Evolutionary conservation across 345 rosid genomes (phyloP), one percentile per base, ranked within the genome.

Genomic region (Dipteronia dyeriana): DNA sequence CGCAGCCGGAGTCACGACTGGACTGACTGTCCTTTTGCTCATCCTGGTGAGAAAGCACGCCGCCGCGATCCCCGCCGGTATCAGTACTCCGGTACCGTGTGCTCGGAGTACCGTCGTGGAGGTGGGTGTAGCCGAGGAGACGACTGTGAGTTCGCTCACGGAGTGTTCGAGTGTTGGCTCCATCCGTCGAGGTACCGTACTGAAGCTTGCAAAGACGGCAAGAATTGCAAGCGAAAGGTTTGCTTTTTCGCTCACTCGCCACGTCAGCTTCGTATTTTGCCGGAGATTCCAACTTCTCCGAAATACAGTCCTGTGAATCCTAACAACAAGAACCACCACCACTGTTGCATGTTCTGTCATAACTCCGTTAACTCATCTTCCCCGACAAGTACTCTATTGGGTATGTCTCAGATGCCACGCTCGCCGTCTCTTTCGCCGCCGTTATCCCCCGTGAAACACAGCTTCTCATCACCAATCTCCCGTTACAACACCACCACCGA

Each of bases 11-110:
- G 96, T 83, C 99, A 95, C 19, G 99, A 93, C 80, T 95, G 99
- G 99, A 95, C 98, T 0, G 94, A 93, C 81, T 95, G 99, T 74
- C 99, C 99, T 31, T 95, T 93, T 19, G 88, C 96, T 12, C 99
- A 95, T 47, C 92, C 96, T 0, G 91, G 96, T 0, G 99, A 95
- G 79, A 95, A 95, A 76, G 98, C 99, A 49, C 90, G 91, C 75
- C 90, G 99, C 8, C 88, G 99, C 25, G 98, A 95, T 76, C 99
- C 96, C 9, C 75, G 87, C 63, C 80, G 84, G 73, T 91, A 67
- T 64, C 85, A 81, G 19, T 95, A 95, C 74, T 87, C 91, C 1
- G 95, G 98, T 10, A 76, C 86, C 9, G 88, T 90, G 2, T 95
- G 99, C 29, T 82, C 98, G 0, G 92, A 93, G 86, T 93, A 83